phyloP scores from a whole-genome alignment of 2,329 filamentous ascomycete species.

The Coniella lustricola region DNA sequence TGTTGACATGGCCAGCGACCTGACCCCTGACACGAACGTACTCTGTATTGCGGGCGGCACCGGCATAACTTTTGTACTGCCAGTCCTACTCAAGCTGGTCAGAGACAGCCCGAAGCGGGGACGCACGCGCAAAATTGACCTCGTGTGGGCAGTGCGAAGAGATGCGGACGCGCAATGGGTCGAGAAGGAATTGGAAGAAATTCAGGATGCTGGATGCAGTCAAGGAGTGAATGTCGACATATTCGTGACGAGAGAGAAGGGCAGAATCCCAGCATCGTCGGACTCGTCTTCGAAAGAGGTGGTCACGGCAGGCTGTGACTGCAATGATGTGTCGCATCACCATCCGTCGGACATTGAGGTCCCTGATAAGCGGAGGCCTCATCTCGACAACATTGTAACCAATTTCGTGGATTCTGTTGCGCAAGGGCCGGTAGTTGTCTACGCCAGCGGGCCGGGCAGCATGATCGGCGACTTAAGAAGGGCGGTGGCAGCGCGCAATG shows the following conservation, averaged over 20 bases:
- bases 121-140: conserved; percentile 42
- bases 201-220: conserved; percentile 31
- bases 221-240: conserved; percentile 46
- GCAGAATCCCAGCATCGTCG: conserved; percentile 21
- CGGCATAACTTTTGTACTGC: conserved; percentile 50
- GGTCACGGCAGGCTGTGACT: conserved; percentile 20
- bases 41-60: conserved; percentile 51
- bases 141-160: conserved; percentile 59
- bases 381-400: conserved; percentile 38
- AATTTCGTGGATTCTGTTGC: conserved; percentile 41
- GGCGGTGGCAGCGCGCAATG: conserved; percentile 48
- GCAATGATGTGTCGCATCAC: conserved; percentile 13
- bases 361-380: conserved; percentile 32
- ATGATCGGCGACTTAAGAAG: conserved; percentile 53
- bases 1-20: conserved; percentile 35
- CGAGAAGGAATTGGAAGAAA: conserved; percentile 43
- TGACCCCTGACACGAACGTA: conserved; percentile 38
- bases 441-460: conserved; percentile 52
- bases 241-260: conserved; percentile 50
- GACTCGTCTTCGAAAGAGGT: conserved; percentile 10
- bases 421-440: conserved; percentile 45
- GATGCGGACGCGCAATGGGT: conserved; percentile 52
- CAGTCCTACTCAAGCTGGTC: conserved; percentile 36
- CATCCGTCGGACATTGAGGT: conserved; percentile 15
- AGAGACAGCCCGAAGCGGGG: conserved; percentile 20